Evolutionary conservation across 1,284 basidiomycete species (phyloP).

Genomic region (Ceratobasidium sp.): DNA sequence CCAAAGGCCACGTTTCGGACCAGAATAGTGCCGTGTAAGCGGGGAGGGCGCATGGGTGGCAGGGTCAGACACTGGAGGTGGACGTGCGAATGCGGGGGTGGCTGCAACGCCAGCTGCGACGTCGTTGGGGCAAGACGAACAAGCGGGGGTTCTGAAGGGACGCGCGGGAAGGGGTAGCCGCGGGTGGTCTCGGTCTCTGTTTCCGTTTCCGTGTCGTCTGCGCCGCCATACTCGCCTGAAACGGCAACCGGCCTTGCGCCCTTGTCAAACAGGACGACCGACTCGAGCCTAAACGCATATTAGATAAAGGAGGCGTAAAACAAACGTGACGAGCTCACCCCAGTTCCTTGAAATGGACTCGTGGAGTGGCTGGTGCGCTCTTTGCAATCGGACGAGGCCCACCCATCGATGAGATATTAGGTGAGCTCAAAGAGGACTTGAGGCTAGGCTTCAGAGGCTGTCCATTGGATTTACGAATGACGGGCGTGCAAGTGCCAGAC

Average conservation of each 20-base stretch:
- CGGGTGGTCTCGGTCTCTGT: conserved; percentile 45
- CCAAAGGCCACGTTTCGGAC: conserved; percentile 60
- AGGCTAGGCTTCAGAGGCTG: conserved; percentile 37
- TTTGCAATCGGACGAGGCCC: conserved; percentile 29
- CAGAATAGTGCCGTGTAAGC: conserved; percentile 56
- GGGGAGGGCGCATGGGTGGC: conserved; percentile 59
- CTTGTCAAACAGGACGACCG: conserved; percentile 45
- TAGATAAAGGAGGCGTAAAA: conserved; percentile 8
- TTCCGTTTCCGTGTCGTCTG: conserved; percentile 47
- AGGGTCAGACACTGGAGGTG: conserved; percentile 51
- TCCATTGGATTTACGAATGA: conserved; percentile 36
- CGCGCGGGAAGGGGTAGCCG: conserved; percentile 45
- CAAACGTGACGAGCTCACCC: conserved; percentile 22
- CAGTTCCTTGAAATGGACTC: conserved; percentile 38
- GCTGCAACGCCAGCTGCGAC: conserved; percentile 27
- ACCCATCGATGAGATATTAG: conserved; percentile 35
- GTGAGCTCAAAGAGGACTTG: conserved; percentile 39
- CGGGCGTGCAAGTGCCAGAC: conserved; percentile 23
- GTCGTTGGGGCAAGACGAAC: conserved; percentile 37
- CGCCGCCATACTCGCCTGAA: conserved; percentile 40
- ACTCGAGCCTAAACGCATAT: conserved; percentile 41
- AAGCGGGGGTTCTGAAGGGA: conserved; percentile 14
- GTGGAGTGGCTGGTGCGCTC: conserved; percentile 35
- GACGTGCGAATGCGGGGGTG: conserved; percentile 30
- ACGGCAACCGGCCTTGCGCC: conserved; percentile 45